These are phyloP conservation scores for Macroventuria anomochaeta DNA, from an alignment of 2,329 filamentous ascomycete species.

Conservation along the genomic window DNA sequence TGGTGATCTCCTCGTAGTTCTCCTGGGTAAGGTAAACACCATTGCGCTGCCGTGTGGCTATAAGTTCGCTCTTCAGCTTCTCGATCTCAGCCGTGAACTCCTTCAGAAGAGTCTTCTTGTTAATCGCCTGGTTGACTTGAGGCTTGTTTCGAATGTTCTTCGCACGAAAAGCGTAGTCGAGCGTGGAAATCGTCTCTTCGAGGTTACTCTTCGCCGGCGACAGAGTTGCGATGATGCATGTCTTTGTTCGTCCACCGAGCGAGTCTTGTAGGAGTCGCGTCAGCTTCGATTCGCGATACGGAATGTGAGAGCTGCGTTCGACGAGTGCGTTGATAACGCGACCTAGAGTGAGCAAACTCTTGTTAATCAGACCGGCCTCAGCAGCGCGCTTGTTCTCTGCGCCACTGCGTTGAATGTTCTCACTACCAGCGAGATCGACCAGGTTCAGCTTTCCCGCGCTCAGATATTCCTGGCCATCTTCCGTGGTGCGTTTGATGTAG, in stretches of 20 bases:
- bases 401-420: conserved; percentile 96
- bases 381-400: conserved; percentile 97
- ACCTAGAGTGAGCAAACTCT: conserved; percentile 91
- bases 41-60: conserved; percentile 89
- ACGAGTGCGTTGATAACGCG: conserved; percentile 97
- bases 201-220: conserved; percentile 94
- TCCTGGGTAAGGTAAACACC: conserved; percentile 93
- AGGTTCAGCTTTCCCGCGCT: conserved; percentile 93
- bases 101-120: conserved; percentile 87
- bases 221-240: conserved; percentile 96
- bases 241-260: conserved; percentile 92
- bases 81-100: conserved; percentile 95
- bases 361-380: conserved; percentile 97
- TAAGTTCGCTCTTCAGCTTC: conserved; percentile 90
- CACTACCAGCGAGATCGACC: conserved; percentile 94
- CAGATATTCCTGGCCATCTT: conserved; percentile 87
- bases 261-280: conserved; percentile 96
- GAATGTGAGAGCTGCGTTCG: conserved; percentile 87
- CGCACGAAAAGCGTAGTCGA: conserved; percentile 96
- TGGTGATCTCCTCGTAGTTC: conserved; percentile 86
- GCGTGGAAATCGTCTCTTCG: conserved; percentile 96
- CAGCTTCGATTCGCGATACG: conserved; percentile 92
- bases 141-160: conserved; percentile 99
- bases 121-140: conserved; percentile 88
- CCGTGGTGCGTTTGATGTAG: conserved; percentile 80